Conservation (phyloP, 495 filamentous ascomycete genomes). For the Chlorociboria aeruginascens region DNA sequence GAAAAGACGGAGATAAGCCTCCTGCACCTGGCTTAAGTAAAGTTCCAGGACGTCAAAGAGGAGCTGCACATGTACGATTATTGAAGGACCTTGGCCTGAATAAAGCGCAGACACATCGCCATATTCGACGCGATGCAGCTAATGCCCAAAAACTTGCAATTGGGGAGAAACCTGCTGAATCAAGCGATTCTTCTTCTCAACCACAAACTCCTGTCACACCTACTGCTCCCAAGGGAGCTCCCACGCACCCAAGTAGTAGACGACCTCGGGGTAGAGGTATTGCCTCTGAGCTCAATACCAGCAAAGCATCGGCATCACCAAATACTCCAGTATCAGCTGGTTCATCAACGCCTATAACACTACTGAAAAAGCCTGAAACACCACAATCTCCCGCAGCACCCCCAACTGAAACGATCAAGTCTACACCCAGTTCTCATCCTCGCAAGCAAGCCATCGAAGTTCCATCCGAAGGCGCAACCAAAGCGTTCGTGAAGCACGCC, state of each 20-base stretch:
- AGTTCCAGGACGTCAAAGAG: slow-evolving; percentile 46
- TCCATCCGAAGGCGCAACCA: slow-evolving; percentile 44
- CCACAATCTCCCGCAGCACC: slow-evolving; percentile 18
- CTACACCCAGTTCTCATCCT: slow-evolving; percentile 10
- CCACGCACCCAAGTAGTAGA: slow-evolving; percentile 5
- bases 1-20: neutral
- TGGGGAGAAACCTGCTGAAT: slow-evolving; percentile 22
- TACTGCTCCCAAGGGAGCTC: slow-evolving; percentile 13
- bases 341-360: slow-evolving; percentile 13
- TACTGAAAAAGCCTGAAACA: slow-evolving; percentile 19
- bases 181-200: slow-evolving; percentile 22
- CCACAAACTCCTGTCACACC: slow-evolving; percentile 19
- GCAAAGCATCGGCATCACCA: slow-evolving; percentile 14
- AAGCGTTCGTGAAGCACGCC: slow-evolving; percentile 89
- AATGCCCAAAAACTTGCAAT: slow-evolving; percentile 26
- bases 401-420: slow-evolving; percentile 15
- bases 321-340: slow-evolving; percentile 7
- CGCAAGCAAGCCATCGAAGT: slow-evolving; percentile 11
- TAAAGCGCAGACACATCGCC: slow-evolving; percentile 42
- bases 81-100: slow-evolving; percentile 85
- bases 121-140: slow-evolving; percentile 37
- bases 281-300: neutral
- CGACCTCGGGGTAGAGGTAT: slow-evolving; percentile 7
- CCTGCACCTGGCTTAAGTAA: slow-evolving; percentile 17
- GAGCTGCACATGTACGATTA: slow-evolving; percentile 71